phyloP scores from a whole-genome alignment of 345 rosid species.

The rapeseed (Brassica napus) region DNA sequence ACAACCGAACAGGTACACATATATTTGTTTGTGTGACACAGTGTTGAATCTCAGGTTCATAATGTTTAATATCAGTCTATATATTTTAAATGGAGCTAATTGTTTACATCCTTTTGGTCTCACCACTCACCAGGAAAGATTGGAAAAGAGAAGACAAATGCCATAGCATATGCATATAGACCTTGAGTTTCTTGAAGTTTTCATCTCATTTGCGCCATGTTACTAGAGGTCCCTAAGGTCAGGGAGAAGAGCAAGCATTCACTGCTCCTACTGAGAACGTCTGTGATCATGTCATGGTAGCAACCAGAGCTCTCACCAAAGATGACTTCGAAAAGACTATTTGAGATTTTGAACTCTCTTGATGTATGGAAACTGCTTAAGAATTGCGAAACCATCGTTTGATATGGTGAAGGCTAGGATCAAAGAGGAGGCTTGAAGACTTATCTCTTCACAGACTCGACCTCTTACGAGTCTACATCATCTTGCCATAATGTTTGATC shows the following conservation, averaged over 20 bases:
- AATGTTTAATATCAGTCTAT: not conserved
- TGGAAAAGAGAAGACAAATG: too few relatives aligned
- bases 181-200: conserved; percentile 91
- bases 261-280: conserved; percentile 86
- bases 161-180: conserved; percentile 58
- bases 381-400: conserved; percentile 53
- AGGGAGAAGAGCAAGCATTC: conserved; percentile 53
- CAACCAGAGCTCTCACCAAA: conserved; percentile 70
- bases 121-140: conserved; percentile 18
- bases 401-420: conserved; percentile 71
- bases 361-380: conserved; percentile 80
- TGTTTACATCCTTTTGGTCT: not conserved
- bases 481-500: conserved; percentile 76
- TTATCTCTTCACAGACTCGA: conserved; percentile 64
- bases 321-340: conserved; percentile 71
- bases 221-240: conserved; percentile 80
- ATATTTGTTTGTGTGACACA: not conserved
- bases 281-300: conserved; percentile 86
- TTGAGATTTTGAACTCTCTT: conserved; percentile 64
- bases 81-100: too few relatives aligned
- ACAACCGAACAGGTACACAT: conserved; percentile 86
- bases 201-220: conserved; percentile 88
- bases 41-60: conserved; percentile 4
- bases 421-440: conserved; percentile 90
- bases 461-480: conserved; percentile 64